Conservation (phyloP, 805 yeast species). For the Starmera pachycereana region DNA sequence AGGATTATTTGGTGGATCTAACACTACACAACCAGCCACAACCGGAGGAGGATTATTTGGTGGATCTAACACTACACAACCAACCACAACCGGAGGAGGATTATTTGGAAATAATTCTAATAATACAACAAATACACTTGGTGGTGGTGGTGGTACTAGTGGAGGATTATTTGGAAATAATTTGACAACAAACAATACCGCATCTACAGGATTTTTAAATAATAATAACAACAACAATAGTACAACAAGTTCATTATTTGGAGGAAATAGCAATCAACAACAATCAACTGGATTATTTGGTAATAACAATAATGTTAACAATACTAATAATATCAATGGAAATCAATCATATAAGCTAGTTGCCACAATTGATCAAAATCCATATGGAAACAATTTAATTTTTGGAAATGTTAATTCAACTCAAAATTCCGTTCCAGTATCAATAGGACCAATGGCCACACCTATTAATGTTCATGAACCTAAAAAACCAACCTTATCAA, state of each 20-base stretch:
- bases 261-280: constrained; percentile 10
- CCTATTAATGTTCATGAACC: constrained; percentile 37
- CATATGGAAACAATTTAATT: constrained; percentile 73
- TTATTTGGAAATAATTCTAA: constrained; percentile 28
- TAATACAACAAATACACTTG: constrained; percentile 10
- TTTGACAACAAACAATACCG: constrained; percentile 7
- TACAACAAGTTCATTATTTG: constrained; percentile 15
- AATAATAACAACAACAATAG: constrained; percentile 10
- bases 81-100: constrained; percentile 22
- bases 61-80: constrained; percentile 19
- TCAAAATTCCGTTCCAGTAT: constrained; percentile 26
- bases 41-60: constrained; percentile 30
- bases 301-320: constrained; percentile 9
- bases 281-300: constrained; percentile 33
- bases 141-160: constrained; percentile 27
- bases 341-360: constrained; percentile 18
- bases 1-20: constrained; percentile 3
- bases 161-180: constrained; percentile 30
- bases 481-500: constrained; percentile 48
- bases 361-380: constrained; percentile 38
- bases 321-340: constrained; percentile 16
- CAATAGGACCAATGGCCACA: constrained; percentile 33
- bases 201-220: constrained; percentile 24
- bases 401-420: constrained; percentile 33
- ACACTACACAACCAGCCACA: constrained; percentile 12